Conservation (phyloP, 805 yeast species). For the Vanderwaltozyma polyspora region DNA sequence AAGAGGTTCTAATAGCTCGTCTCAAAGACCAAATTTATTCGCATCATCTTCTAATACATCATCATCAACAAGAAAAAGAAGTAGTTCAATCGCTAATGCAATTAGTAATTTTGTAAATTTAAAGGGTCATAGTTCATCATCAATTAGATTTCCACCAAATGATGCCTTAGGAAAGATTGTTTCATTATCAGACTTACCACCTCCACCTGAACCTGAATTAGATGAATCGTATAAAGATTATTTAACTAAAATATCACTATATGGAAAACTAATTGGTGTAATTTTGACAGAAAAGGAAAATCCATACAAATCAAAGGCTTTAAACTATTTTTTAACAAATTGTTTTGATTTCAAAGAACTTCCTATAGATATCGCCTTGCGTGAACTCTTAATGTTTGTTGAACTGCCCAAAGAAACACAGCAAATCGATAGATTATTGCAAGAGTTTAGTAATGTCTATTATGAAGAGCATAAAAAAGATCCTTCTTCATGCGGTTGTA, state of each 20-base stretch:
- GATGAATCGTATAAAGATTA: constrained; percentile 23
- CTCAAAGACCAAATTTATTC: not conserved
- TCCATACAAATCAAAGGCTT: constrained; percentile 18
- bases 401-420: constrained; percentile 64
- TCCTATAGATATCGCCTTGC: constrained; percentile 55
- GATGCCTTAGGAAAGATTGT: constrained; percentile 3
- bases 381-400: constrained; percentile 46
- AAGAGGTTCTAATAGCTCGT: constrained; percentile 1
- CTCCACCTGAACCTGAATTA: constrained; percentile 21
- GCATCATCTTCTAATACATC: constrained; percentile 6
- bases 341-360: constrained; percentile 40
- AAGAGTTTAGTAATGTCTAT: constrained; percentile 45
- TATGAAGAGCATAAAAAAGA: constrained; percentile 23
- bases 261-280: constrained; percentile 24
- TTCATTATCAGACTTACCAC: constrained; percentile 13
- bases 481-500: constrained; percentile 20
- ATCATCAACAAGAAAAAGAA: constrained; percentile 26
- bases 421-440: constrained; percentile 60
- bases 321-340: constrained; percentile 18
- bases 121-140: constrained; percentile 19
- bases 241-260: constrained; percentile 20
- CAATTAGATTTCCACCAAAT: constrained; percentile 5
- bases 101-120: constrained; percentile 29
- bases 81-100: constrained; percentile 30
- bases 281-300: constrained; percentile 24